phyloP scores from a whole-genome alignment of 2,329 filamentous ascomycete species.

The Ambrosiella cleistominuta region DNA sequence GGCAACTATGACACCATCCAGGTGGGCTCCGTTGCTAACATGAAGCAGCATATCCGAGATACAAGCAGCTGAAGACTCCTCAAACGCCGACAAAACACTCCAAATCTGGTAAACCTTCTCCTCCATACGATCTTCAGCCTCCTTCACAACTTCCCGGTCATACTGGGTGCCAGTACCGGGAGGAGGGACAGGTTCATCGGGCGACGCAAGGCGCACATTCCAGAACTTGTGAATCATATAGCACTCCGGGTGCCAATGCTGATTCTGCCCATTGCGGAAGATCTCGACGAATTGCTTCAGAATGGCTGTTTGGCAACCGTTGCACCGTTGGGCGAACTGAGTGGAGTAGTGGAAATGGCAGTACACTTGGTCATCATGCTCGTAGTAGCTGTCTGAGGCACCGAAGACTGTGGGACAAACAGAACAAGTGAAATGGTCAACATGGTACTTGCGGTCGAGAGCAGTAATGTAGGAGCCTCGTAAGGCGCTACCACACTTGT shows the following conservation, averaged over 20 bases:
- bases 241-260: slow-evolving; percentile 98
- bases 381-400: slow-evolving; percentile 95
- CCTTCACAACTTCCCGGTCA: slow-evolving; percentile 54
- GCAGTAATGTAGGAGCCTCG: slow-evolving; percentile 97
- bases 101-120: slow-evolving; percentile 96
- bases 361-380: slow-evolving; percentile 90
- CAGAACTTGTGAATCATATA: slow-evolving; percentile 99
- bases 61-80: slow-evolving; percentile 92
- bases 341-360: slow-evolving; percentile 99
- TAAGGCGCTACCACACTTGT: slow-evolving; percentile 78
- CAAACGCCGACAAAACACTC: slow-evolving; percentile 92
- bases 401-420: slow-evolving; percentile 96
- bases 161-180: slow-evolving; percentile 18
- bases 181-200: slow-evolving; percentile 8
- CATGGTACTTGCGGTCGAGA: slow-evolving; percentile 93
- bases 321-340: slow-evolving; percentile 87
- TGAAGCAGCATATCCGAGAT: slow-evolving; percentile 98
- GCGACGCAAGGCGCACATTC: slow-evolving; percentile 61
- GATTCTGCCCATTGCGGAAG: slow-evolving; percentile 91
- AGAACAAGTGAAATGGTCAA: slow-evolving; percentile 97
- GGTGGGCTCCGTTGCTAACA: slow-evolving; percentile 91
- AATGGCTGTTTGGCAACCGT: slow-evolving; percentile 91
- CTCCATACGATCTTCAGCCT: slow-evolving; percentile 86
- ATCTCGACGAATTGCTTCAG: slow-evolving; percentile 99
- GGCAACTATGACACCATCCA: slow-evolving; percentile 85